A percentile compares a stretch with the other conserved stretches of the same genome.
phyloP scores from a whole-genome alignment of 768 basidiomycete species.

The Leccinum aurantiacum region DNA sequence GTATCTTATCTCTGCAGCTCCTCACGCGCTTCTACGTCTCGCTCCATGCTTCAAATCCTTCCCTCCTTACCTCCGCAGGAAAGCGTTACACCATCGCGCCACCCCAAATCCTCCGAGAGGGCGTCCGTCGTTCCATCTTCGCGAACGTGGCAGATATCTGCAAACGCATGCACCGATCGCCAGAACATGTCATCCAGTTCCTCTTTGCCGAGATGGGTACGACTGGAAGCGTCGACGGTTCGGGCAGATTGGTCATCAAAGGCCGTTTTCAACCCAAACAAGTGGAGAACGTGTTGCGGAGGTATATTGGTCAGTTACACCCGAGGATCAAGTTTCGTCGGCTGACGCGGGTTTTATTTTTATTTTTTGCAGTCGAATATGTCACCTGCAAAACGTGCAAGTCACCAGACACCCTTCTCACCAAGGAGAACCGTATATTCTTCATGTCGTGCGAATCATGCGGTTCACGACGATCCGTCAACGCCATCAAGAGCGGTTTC shows the following conservation, averaged over 20 bases:
- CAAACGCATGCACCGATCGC: conserved; percentile 96
- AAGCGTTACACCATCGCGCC: conserved; percentile 98
- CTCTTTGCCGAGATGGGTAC: conserved; percentile 99
- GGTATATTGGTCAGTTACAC: conserved; percentile 82
- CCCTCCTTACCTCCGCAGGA: conserved; percentile 78
- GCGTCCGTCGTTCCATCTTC: conserved; percentile 96
- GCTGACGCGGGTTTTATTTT: background rate
- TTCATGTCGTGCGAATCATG: conserved; percentile 95
- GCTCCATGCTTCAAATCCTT: conserved; percentile 91
- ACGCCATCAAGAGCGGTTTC: conserved; percentile 97
- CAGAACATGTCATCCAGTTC: conserved; percentile 97
- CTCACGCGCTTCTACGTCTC: conserved; percentile 89
- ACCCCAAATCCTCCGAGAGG: conserved; percentile 91
- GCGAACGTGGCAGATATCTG: conserved; percentile 97
- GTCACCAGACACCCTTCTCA: conserved; percentile 93
- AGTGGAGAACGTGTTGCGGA: conserved; percentile 92
- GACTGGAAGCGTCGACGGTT: conserved; percentile 91
- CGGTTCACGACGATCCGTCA: conserved; percentile 87
- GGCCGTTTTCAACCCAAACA: conserved; percentile 99
- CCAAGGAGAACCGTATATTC: conserved; percentile 98
- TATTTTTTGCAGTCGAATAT: conserved; percentile 73
- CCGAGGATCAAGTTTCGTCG: background rate
- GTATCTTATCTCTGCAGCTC: conserved; percentile 50
- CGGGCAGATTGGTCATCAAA: conserved; percentile 91
- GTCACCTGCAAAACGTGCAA: conserved; percentile 99